Evolutionary conservation across 768 basidiomycete genomes (phyloP).

Genomic region (Flagelloscypha sp.): DNA sequence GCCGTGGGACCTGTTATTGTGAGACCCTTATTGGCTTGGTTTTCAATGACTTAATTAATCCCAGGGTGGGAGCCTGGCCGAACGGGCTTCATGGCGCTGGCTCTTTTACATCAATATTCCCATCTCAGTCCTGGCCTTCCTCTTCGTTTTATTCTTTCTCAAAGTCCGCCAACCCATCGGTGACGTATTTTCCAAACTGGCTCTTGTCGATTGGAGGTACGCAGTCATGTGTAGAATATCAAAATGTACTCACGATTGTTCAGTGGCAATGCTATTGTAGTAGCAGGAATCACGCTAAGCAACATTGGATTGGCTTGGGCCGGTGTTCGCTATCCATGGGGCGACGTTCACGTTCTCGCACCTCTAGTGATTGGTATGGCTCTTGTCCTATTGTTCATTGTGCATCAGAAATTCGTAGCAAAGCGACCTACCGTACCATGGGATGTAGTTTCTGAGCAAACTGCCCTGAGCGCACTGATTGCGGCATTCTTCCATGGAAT

Average conservation of each 20-base stretch:
- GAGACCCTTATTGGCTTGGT: too few species aligned
- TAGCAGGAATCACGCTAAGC: slow-evolving; percentile 3
- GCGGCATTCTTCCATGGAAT: too few species aligned
- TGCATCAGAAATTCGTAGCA: too few species aligned
- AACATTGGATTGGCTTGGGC: slow-evolving; percentile 37
- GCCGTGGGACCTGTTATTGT: slow-evolving; percentile 27
- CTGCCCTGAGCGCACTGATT: too few species aligned
- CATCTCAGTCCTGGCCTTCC: slow-evolving; percentile 20
- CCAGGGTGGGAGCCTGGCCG: slow-evolving; percentile 23
- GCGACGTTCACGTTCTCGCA: slow-evolving; percentile 27
- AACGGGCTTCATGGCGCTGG: slow-evolving; percentile 29
- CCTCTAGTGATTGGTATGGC: slow-evolving; percentile 36
- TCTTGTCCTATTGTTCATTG: too few species aligned
- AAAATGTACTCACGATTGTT: background rate
- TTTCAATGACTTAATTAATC: background rate
- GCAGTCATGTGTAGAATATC: slow-evolving; percentile 7
- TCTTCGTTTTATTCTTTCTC: slow-evolving; percentile 22
- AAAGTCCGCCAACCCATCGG: slow-evolving; percentile 20
- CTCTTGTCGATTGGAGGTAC: slow-evolving; percentile 36
- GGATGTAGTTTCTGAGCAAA: too few species aligned
- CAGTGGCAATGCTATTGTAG: slow-evolving; percentile 15
- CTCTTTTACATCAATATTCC: slow-evolving; percentile 38
- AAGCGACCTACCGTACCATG: too few species aligned
- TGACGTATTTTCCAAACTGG: slow-evolving; percentile 24
- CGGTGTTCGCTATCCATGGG: slow-evolving; percentile 36